phyloP scores from a whole-genome alignment of 371 early-diverging fungal genomes.

The Actinomortierella ambigua region DNA sequence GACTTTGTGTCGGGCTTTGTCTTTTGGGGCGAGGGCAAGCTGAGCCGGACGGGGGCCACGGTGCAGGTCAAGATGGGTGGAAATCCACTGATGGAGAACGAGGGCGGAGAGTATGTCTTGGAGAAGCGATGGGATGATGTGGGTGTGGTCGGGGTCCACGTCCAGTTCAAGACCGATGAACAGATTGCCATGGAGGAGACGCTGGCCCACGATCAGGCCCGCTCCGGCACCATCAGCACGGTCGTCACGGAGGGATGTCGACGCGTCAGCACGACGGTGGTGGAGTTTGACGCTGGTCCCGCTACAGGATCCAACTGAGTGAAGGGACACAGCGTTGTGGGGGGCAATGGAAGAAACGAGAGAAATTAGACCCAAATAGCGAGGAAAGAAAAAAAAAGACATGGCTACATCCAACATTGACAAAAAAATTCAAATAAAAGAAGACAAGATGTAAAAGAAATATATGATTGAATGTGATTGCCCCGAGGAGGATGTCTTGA shows the following conservation, averaged over 20 bases:
- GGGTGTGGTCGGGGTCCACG: slow-evolving; percentile 27
- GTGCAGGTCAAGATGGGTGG: slow-evolving; percentile 24
- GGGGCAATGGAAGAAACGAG: too few relatives aligned
- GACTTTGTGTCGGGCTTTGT: slow-evolving; percentile 39
- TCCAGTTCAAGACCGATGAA: slow-evolving; percentile 35
- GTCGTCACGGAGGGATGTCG: slow-evolving; percentile 16
- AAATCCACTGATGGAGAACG: slow-evolving; percentile 37
- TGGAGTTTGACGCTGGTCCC: slow-evolving; percentile 20
- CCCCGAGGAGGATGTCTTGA: too few relatives aligned
- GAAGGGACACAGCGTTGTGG: too few relatives aligned
- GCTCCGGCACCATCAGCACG: not conserved
- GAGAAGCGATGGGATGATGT: slow-evolving; percentile 44
- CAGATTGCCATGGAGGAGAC: slow-evolving; percentile 14
- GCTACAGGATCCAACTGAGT: too few relatives aligned
- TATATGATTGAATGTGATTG: too few relatives aligned
- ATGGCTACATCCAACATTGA: too few relatives aligned
- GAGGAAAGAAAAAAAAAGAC: too few relatives aligned
- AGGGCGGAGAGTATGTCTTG: slow-evolving; percentile 40
- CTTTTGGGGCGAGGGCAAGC: slow-evolving; percentile 41
- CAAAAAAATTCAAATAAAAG: too few relatives aligned
- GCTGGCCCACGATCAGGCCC: not conserved
- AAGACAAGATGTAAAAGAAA: too few relatives aligned
- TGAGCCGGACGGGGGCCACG: slow-evolving; percentile 22
- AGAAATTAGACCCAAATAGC: too few relatives aligned
- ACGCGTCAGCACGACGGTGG: slow-evolving; percentile 23